phyloP scores from a whole-genome alignment of 352 stramenopile genomes.

The Pythium rishiriense region DNA sequence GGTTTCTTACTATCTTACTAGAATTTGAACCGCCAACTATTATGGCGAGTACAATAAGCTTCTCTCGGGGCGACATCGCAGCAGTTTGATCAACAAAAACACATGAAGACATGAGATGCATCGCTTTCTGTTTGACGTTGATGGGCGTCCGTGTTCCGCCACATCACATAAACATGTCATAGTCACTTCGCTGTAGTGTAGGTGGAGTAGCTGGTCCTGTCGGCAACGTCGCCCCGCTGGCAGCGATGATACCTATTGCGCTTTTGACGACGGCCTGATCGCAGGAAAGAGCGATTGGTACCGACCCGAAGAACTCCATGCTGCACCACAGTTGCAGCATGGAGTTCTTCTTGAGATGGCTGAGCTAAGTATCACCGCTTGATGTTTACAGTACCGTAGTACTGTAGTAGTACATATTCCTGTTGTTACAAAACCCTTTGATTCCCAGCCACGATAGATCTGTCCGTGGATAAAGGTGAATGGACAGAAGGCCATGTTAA shows the following conservation, averaged over 20 bases:
- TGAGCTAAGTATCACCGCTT: too few relatives aligned
- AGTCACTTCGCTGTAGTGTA: background rate
- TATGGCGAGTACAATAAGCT: too few relatives aligned
- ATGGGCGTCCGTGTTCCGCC: conserved; percentile 5
- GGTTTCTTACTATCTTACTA: background rate
- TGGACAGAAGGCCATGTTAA: too few relatives aligned
- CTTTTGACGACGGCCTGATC: background rate
- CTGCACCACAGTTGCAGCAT: too few relatives aligned
- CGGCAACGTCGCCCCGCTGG: too few relatives aligned
- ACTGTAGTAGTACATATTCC: too few relatives aligned
- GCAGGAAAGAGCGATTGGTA: background rate
- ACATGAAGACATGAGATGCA: conserved; percentile 1
- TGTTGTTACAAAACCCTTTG: too few relatives aligned
- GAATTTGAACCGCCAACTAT: too few relatives aligned
- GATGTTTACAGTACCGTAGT: too few relatives aligned
- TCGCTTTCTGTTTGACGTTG: background rate
- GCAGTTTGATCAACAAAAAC: background rate
- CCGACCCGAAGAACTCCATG: background rate
- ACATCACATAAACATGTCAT: background rate
- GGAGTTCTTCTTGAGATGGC: conserved; percentile 8
- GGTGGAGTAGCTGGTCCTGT: background rate
- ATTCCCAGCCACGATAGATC: too few relatives aligned
- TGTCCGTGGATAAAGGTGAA: too few relatives aligned
- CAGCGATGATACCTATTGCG: background rate
- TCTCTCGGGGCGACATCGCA: background rate